Conservation (phyloP, 2,329 filamentous ascomycete genomes). For the Stenocarpella maydis region DNA sequence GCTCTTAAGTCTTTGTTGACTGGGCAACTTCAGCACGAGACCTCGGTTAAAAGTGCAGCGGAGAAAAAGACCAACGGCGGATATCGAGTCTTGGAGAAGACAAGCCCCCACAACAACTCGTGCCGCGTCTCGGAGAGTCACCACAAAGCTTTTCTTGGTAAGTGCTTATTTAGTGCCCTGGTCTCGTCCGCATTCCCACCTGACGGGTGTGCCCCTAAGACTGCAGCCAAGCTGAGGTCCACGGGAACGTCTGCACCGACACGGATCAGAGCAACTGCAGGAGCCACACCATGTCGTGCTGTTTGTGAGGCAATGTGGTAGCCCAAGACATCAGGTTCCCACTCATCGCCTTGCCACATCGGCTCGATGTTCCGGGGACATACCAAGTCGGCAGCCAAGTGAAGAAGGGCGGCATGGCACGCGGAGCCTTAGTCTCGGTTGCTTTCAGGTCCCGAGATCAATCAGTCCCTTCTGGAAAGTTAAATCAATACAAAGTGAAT, state of each 20-base stretch:
- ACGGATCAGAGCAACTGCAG: background rate
- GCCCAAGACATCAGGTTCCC: background rate
- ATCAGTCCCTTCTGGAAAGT: no score
- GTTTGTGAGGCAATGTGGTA: background rate
- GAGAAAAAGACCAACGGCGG: background rate
- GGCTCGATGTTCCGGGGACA: background rate
- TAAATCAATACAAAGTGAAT: no score
- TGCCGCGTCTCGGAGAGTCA: background rate
- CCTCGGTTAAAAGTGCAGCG: conserved; percentile 6
- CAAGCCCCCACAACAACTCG: conserved; percentile 2
- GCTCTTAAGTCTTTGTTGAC: fast-evolving
- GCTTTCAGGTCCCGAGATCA: background rate
- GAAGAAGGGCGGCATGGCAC: background rate
- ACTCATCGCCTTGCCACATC: background rate
- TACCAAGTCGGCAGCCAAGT: background rate
- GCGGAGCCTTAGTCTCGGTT: conserved; percentile 11
- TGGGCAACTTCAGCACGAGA: background rate
- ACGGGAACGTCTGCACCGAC: conserved; percentile 29
- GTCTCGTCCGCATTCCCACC: conserved; percentile 15
- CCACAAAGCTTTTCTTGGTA: background rate
- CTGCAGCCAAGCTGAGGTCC: background rate
- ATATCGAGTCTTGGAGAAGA: conserved; percentile 14
- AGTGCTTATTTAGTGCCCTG: background rate
- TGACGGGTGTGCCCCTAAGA: conserved; percentile 9
- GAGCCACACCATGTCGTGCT: background rate